These are phyloP conservation scores for Starmerella riodocensis DNA, from an alignment of 805 yeast species.

Conservation along the genomic window DNA sequence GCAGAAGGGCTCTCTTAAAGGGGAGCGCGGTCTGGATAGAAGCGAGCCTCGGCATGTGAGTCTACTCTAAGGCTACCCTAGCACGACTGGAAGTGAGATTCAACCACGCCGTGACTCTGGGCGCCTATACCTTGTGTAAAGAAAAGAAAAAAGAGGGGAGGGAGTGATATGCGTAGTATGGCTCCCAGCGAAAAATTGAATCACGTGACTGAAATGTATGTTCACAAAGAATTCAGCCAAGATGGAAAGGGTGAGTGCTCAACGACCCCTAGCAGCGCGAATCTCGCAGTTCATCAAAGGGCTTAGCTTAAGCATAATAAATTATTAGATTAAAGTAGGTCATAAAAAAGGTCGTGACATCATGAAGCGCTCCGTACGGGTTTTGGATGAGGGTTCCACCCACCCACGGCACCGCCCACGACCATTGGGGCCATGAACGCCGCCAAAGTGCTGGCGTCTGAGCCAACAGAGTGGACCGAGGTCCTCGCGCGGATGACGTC, in stretches of 20 bases:
- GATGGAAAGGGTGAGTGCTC: neutral
- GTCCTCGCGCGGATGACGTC: constrained; percentile 1
- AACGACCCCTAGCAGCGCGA: too few species aligned
- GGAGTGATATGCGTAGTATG: neutral
- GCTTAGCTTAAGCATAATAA: too few species aligned
- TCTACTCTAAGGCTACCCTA: constrained; percentile 25
- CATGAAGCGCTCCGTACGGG: neutral
- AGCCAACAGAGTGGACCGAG: constrained; percentile 13
- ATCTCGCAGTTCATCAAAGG: too few species aligned
- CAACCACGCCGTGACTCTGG: constrained; percentile 25
- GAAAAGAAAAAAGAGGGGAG: constrained; percentile 1
- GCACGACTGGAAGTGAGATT: constrained; percentile 23
- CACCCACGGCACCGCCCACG: constrained; percentile 47
- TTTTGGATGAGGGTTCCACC: constrained; percentile 23
- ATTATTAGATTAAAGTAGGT: neutral
- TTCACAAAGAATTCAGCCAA: too few species aligned
- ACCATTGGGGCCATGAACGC: constrained; percentile 39
- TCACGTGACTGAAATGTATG: too few species aligned
- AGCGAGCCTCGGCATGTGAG: constrained; percentile 18
- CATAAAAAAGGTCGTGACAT: neutral
- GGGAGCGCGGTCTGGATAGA: constrained; percentile 12
- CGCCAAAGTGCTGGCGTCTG: constrained; percentile 16
- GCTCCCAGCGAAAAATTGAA: too few species aligned
- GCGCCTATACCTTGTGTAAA: constrained; percentile 23
- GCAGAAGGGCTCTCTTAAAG: constrained; percentile 14